Conservation (phyloP, 345 rosid genomes). For the Eutrema japonicum region DNA sequence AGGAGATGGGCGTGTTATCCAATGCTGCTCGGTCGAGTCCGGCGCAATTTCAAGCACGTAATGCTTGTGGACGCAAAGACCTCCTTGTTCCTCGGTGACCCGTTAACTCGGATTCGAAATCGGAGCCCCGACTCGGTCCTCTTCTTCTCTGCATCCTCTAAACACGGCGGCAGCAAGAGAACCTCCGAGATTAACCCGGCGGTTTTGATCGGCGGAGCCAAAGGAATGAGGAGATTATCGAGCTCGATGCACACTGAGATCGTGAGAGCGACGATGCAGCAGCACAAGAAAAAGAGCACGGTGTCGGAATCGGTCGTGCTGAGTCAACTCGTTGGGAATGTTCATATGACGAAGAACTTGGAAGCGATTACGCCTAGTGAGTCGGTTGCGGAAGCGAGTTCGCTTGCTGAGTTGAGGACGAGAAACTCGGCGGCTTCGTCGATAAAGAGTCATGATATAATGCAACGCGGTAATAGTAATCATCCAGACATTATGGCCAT, state of each 20-base stretch:
- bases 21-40: constrained; percentile 81
- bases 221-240: constrained; percentile 70
- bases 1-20: constrained; percentile 92
- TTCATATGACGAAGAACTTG: constrained; percentile 52
- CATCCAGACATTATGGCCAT: constrained; percentile 39
- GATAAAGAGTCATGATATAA: constrained; percentile 35
- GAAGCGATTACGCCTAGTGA: constrained; percentile 52
- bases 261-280: constrained; percentile 68
- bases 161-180: constrained; percentile 48
- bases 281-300: constrained; percentile 56
- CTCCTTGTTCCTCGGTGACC: constrained; percentile 64
- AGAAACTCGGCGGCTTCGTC: constrained; percentile 40
- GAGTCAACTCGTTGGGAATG: constrained; percentile 70
- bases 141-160: constrained; percentile 44
- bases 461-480: constrained; percentile 51
- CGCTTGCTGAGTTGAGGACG: constrained; percentile 46
- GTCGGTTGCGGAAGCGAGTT: constrained; percentile 56
- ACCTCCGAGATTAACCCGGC: constrained; percentile 58
- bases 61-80: constrained; percentile 64
- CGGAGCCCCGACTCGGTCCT: constrained; percentile 68
- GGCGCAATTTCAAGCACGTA: constrained; percentile 77
- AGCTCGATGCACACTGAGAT: constrained; percentile 70
- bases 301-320: constrained; percentile 61
- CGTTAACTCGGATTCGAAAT: constrained; percentile 63
- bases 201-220: constrained; percentile 72